phyloP scores from a whole-genome alignment of 1,284 basidiomycete genomes.

The Ganoderma leucocontextum region DNA sequence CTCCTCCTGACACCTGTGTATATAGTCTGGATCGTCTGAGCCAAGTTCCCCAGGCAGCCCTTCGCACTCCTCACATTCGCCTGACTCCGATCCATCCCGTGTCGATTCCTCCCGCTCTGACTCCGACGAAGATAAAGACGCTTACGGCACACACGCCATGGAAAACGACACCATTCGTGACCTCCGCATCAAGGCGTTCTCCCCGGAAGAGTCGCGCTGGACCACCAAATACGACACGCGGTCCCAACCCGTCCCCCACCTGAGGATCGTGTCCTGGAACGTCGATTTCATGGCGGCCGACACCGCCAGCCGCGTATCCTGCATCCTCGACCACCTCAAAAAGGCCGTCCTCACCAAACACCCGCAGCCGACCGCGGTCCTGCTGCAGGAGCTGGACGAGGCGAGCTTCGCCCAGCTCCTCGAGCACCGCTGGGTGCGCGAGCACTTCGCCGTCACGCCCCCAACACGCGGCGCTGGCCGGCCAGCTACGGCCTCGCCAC shows the following conservation, averaged over 20 bases:
- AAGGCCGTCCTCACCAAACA: constrained; percentile 54
- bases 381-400: constrained; percentile 70
- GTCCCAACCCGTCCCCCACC: constrained; percentile 47
- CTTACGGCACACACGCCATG: constrained; percentile 4
- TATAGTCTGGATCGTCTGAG: constrained; percentile 15
- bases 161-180: constrained; percentile 6
- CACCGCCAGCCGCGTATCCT: constrained; percentile 51
- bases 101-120: constrained; percentile 11
- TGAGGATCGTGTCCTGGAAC: constrained; percentile 74
- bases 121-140: constrained; percentile 1
- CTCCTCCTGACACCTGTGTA: constrained; percentile 15
- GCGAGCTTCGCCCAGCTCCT: constrained; percentile 56
- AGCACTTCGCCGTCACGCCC: constrained; percentile 66
- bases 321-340: constrained; percentile 62
- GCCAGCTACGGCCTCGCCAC: constrained; percentile 68
- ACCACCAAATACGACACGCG: constrained; percentile 12
- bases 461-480: constrained; percentile 61
- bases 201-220: constrained; percentile 23
- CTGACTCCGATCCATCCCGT: not conserved
- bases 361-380: constrained; percentile 63
- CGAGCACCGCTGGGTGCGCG: constrained; percentile 65
- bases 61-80: constrained; percentile 7
- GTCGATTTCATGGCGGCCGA: constrained; percentile 55
- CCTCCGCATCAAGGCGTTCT: constrained; percentile 21
- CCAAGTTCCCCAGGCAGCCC: not conserved